Evolutionary conservation across 805 yeast species (phyloP).

Genomic region (Metschnikowia reukaufii): DNA sequence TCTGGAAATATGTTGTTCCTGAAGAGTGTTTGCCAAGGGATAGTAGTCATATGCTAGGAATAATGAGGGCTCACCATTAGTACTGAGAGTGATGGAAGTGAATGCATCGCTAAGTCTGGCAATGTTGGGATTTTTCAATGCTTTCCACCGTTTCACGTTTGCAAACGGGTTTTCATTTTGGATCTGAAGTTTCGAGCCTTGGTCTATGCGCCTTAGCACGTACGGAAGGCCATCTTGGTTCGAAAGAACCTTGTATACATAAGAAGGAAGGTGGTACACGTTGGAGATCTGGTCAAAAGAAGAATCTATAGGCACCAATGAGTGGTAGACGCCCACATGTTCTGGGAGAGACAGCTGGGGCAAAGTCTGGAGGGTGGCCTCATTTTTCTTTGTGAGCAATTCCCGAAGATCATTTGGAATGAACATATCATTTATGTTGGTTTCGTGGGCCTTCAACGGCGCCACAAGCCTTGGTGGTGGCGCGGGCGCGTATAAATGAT

Average conservation of each 20-base stretch:
- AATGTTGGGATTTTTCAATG: slow-evolving; percentile 53
- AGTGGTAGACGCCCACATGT: slow-evolving; percentile 66
- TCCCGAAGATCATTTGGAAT: slow-evolving; percentile 73
- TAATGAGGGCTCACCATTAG: slow-evolving; percentile 52
- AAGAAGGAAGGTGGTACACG: slow-evolving; percentile 54
- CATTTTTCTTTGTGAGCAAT: slow-evolving; percentile 67
- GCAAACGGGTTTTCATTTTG: slow-evolving; percentile 58
- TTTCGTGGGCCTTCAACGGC: slow-evolving; percentile 67
- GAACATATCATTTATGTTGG: slow-evolving; percentile 67
- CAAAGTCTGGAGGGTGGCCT: slow-evolving; percentile 72
- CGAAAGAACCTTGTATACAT: slow-evolving; percentile 77
- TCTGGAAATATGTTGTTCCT: slow-evolving; percentile 62
- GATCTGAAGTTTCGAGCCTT: slow-evolving; percentile 20
- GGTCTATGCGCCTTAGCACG: slow-evolving; percentile 70
- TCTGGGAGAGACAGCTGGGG: slow-evolving; percentile 53
- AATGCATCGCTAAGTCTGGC: slow-evolving; percentile 78
- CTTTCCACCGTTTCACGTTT: slow-evolving; percentile 66
- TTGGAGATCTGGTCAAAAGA: slow-evolving; percentile 31
- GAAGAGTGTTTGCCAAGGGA: slow-evolving; percentile 71
- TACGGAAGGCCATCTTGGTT: slow-evolving; percentile 77
- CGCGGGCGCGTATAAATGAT: slow-evolving; percentile 86
- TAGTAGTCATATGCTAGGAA: slow-evolving; percentile 81
- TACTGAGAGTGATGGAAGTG: slow-evolving; percentile 83
- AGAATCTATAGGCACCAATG: slow-evolving; percentile 77
- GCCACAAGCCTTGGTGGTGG: slow-evolving; percentile 72